Conservation (phyloP, 2,329 filamentous ascomycete genomes). For the Endothia cerciana region DNA sequence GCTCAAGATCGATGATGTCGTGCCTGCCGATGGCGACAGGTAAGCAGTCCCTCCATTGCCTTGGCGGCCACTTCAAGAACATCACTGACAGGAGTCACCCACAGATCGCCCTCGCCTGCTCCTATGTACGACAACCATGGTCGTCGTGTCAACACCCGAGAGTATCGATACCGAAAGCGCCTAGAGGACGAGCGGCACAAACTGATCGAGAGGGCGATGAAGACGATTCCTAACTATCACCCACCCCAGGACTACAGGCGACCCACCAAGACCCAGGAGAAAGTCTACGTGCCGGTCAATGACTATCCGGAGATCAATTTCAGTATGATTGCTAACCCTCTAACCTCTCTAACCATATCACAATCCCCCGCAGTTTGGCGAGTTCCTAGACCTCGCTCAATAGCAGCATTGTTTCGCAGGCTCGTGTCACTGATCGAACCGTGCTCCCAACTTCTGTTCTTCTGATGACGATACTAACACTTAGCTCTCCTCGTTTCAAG, state of each 20-base stretch:
- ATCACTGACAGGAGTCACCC: conserved; percentile 30
- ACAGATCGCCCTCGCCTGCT: conserved; percentile 89
- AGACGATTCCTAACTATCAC: conserved; percentile 99
- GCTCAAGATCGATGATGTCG: conserved; percentile 97
- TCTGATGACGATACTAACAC: conserved; percentile 76
- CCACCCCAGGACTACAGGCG: conserved; percentile 97
- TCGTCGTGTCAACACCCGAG: conserved; percentile 97
- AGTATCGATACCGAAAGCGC: conserved; percentile 96
- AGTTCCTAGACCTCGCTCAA: conserved; percentile 42
- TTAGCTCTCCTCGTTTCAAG: conserved; percentile 85
- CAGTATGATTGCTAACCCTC: conserved; percentile 99
- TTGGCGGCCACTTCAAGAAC: conserved; percentile 8
- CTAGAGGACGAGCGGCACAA: conserved; percentile 99
- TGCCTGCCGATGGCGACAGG: conserved; percentile 95
- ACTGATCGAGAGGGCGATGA: conserved; percentile 98
- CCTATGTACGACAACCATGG: conserved; percentile 99
- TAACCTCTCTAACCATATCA: conserved; percentile 72
- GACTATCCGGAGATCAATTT: conserved; percentile 99
- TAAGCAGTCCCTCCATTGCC: conserved; percentile 50
- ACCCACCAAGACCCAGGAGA: conserved; percentile 99
- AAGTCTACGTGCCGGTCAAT: conserved; percentile 99
- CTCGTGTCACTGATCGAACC: conserved; percentile 41
- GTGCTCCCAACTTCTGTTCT: conserved; percentile 42
- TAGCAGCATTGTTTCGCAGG: conserved; percentile 37
- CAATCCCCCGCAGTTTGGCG: conserved; percentile 50